phyloP scores from a whole-genome alignment of 768 basidiomycete genomes.

The Amanita rimosa region DNA sequence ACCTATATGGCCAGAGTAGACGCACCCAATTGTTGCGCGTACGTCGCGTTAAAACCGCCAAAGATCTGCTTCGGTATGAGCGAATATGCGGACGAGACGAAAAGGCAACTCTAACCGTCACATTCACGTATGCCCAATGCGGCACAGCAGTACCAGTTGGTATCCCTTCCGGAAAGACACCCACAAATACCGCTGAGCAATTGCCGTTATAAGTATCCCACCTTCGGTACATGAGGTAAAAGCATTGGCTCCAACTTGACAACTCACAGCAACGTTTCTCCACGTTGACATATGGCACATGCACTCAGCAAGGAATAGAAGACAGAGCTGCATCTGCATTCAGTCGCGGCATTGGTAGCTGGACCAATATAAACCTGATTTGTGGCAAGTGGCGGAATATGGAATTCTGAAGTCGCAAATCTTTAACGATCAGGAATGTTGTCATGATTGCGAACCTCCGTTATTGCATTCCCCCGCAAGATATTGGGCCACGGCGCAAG shows the following conservation, averaged over 20 bases:
- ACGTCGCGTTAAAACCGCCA: conserved; percentile 21
- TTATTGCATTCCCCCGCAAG: conserved; percentile 29
- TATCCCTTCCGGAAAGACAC: conserved; percentile 23
- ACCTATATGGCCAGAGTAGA: background rate
- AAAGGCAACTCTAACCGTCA: conserved; percentile 19
- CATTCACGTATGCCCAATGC: conserved; percentile 36
- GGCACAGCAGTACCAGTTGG: conserved; percentile 33
- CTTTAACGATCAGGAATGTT: background rate
- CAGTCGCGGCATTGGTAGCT: conserved; percentile 18
- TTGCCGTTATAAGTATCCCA: conserved; percentile 38
- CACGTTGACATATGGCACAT: conserved; percentile 37
- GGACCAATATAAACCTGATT: conserved; percentile 28
- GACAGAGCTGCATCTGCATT: conserved; percentile 40
- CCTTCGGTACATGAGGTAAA: conserved; percentile 17
- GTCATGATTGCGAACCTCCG: conserved; percentile 16
- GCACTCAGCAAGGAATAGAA: conserved; percentile 41
- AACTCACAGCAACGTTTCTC: background rate
- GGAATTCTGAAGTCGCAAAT: conserved; percentile 21
- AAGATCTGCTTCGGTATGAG: conserved; percentile 10
- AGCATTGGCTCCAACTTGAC: background rate
- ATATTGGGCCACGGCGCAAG: conserved; percentile 32
- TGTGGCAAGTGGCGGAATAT: conserved; percentile 18
- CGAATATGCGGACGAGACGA: background rate
- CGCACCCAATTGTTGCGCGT: conserved; percentile 19
- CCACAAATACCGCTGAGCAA: conserved; percentile 29